Conservation (phyloP, 768 basidiomycete genomes). For the Mycena floridula region DNA sequence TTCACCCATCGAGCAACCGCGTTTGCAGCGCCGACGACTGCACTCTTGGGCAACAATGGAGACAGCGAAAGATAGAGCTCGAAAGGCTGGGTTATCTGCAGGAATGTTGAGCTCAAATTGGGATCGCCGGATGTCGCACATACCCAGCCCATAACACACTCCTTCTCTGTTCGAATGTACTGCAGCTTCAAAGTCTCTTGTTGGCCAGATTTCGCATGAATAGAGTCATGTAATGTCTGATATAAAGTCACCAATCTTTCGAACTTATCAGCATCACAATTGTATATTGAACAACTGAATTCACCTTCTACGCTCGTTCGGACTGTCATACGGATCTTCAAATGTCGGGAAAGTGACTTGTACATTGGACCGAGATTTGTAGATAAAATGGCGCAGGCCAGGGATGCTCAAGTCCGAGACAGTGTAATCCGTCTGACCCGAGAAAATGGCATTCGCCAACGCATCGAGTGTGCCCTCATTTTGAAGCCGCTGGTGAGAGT, state of each 20-base stretch:
- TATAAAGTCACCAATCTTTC: conserved; percentile 79
- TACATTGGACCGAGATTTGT: conserved; percentile 85
- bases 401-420: conserved; percentile 79
- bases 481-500: conserved; percentile 49
- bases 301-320: conserved; percentile 56
- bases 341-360: conserved; percentile 85
- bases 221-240: conserved; percentile 79
- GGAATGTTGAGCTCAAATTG: conserved; percentile 2
- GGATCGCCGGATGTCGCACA: conserved; percentile 17
- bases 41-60: conserved; percentile 81
- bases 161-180: conserved; percentile 78
- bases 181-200: conserved; percentile 78
- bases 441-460: conserved; percentile 39
- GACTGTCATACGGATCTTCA: conserved; percentile 75
- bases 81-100: conserved; percentile 87
- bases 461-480: conserved; percentile 49
- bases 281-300: not conserved
- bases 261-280: conserved; percentile 6
- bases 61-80: conserved; percentile 86
- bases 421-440: conserved; percentile 55
- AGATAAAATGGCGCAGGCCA: conserved; percentile 89
- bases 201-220: conserved; percentile 88
- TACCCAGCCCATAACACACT: conserved; percentile 95
- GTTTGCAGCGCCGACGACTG: conserved; percentile 84
- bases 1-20: conserved; percentile 87